Evolutionary conservation across 2,329 filamentous ascomycete genomes (phyloP).

Genomic region (Beauveria pseudobassiana): DNA sequence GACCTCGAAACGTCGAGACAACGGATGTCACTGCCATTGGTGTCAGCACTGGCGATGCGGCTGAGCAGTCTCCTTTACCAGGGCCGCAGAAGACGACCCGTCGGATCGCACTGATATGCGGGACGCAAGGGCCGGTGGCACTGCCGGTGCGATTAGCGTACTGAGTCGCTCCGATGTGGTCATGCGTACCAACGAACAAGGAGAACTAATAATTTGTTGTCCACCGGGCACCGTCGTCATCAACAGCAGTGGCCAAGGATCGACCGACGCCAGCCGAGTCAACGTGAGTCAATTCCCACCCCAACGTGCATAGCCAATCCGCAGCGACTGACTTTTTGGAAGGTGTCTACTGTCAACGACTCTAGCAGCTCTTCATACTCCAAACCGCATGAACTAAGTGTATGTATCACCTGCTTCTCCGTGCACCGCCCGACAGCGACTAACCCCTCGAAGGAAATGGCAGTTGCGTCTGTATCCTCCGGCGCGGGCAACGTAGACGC

Average conservation of each 20-base stretch:
- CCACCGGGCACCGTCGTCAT: constrained; percentile 9
- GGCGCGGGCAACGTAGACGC: not conserved
- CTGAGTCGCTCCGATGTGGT: constrained; percentile 5
- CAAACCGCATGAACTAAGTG: constrained; percentile 14
- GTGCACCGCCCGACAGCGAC: constrained; percentile 4
- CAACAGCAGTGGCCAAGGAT: not conserved
- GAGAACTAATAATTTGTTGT: constrained; percentile 12
- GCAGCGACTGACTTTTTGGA: constrained; percentile 16
- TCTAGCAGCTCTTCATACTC: constrained; percentile 11
- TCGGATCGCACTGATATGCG: no score
- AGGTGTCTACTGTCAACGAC: constrained; percentile 14
- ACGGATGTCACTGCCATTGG: not conserved
- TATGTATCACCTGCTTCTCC: constrained; percentile 5
- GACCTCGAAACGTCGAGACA: not conserved
- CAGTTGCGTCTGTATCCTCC: constrained; percentile 10
- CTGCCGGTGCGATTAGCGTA: not conserved
- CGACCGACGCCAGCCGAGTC: not conserved
- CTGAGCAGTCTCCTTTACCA: constrained; percentile 2
- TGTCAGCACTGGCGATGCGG: not conserved
- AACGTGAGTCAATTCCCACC: constrained; percentile 13
- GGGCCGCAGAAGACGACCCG: not conserved
- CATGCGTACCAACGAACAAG: constrained; percentile 8
- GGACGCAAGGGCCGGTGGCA: not conserved
- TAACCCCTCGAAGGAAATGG: constrained; percentile 19
- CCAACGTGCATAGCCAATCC: not conserved